Base-by-base conservation (phyloP, 768 basidiomycete genomes). In the Tulasnella sp. region DNA sequence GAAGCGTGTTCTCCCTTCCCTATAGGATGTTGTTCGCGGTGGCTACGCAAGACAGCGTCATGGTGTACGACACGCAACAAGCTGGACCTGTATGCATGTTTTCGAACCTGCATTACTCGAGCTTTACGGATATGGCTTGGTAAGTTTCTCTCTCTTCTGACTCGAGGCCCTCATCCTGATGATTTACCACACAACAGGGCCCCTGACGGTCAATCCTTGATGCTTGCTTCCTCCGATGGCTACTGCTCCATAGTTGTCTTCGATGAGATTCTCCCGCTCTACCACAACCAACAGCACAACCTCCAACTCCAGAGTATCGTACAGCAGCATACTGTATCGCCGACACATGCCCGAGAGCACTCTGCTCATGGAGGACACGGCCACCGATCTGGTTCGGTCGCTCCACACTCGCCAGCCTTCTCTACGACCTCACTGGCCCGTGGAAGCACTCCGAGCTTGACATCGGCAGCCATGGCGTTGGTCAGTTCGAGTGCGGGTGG, bases 81-180 rank as follows among this genome's bases (percentile, higher is more conserved):
- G 80, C 89, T 1, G 81, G 85, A 2, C 96, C 96, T 0, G 78
- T 97, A 53, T 92, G 91, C 66, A 73, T 98, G 65, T 79, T 99
- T 63, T 90, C 87, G 27, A 94, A 93, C 66, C 73, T 98, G 62
- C 96, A 99, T 72, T 98, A 96, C 69, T 92, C 94, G 62, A 91
- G 94, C 66, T 98, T 98, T 68, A 98, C 96, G 5, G 96, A 99
- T 72, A 76, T 96, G 72, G 82, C 85, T 43, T 99, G 96, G 96
- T 97, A 66, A 43, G 88, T 75, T 27, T 21, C 30, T 4, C 65
- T 22, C 53, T 48, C 43, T 31, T 34, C 52, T 34, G 29, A 17
- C 38, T 10, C 41, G 15, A n/a, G n/a, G 43, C 31, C 46, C 31
- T 11, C 43, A 24, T 12, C 12, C 31, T 30, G n/a, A 24, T 49